Evolutionary conservation across 768 basidiomycete species (phyloP).

Genomic region (Amanita thiersii): DNA sequence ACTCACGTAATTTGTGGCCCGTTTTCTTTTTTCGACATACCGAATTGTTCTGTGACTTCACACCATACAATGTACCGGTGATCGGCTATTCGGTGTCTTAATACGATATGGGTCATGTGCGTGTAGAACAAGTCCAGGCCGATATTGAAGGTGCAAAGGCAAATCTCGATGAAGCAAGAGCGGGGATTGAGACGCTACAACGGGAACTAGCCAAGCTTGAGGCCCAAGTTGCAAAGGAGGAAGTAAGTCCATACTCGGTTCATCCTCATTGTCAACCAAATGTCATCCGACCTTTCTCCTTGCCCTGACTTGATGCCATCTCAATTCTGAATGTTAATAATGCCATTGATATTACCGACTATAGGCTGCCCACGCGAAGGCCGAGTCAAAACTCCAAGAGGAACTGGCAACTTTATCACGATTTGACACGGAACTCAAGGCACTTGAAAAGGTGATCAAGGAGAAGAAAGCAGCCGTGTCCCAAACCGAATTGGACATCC

Average conservation of each 20-base stretch:
- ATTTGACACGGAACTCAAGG: conserved; percentile 84
- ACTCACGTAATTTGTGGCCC: background rate
- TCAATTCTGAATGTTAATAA: background rate
- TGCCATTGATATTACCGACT: too few species aligned
- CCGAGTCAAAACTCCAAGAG: conserved; percentile 66
- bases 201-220: conserved; percentile 57
- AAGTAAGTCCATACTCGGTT: conserved; percentile 26
- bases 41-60: background rate
- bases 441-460: conserved; percentile 76
- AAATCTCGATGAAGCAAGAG: conserved; percentile 31
- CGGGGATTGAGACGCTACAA: conserved; percentile 43
- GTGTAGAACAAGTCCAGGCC: conserved; percentile 69
- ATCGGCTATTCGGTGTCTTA: too few species aligned
- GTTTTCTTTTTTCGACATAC: background rate
- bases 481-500: conserved; percentile 58
- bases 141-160: conserved; percentile 54
- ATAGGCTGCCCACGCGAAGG: conserved; percentile 52
- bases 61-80: too few species aligned
- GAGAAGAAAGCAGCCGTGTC: conserved; percentile 65
- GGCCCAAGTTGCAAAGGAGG: conserved; percentile 34
- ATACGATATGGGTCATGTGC: too few species aligned
- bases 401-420: conserved; percentile 83
- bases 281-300: too few species aligned
- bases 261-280: too few species aligned
- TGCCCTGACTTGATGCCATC: background rate